Percentiles rank a stretch among this genome's conserved stretches.
phyloP scores from a whole-genome alignment of 208 protist genomes.

The Wallacemonas collosoma region DNA sequence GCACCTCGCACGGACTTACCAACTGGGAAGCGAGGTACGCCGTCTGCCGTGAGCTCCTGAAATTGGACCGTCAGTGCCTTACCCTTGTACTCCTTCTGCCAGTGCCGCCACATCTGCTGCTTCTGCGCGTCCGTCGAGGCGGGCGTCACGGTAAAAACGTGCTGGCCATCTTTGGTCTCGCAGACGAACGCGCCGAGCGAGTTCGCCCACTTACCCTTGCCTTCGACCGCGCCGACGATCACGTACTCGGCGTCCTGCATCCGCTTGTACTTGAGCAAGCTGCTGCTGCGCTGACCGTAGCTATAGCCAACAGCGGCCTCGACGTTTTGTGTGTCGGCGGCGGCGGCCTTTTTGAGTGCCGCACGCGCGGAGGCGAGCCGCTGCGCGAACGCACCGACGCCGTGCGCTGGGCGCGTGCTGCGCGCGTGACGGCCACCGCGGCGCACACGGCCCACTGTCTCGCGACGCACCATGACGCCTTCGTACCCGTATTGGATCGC shows the following conservation, averaged over 20 bases:
- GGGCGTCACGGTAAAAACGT: constrained; percentile 74
- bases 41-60: constrained; percentile 77
- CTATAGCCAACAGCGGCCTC: constrained; percentile 58
- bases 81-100: constrained; percentile 66
- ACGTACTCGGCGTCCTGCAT: constrained; percentile 91
- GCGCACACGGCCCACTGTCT: constrained; percentile 12
- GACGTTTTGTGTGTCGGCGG: neutral
- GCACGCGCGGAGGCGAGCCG: neutral
- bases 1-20: constrained; percentile 80
- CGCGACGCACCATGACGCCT: constrained; percentile 83
- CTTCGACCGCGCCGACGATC: constrained; percentile 81
- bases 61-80: constrained; percentile 89
- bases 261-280: constrained; percentile 89
- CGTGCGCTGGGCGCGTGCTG: neutral
- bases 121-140: constrained; percentile 78
- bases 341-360: neutral
- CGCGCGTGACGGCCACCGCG: no score
- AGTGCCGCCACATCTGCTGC: constrained; percentile 65
- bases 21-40: constrained; percentile 86
- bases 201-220: constrained; percentile 83
- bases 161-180: constrained; percentile 39
- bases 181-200: constrained; percentile 86
- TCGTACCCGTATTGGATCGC: constrained; percentile 81
- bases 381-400: neutral
- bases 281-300: constrained; percentile 77